Evolutionary conservation across 2,329 filamentous ascomycete species (phyloP).

Genomic region (Pezicula neosporulosa): DNA sequence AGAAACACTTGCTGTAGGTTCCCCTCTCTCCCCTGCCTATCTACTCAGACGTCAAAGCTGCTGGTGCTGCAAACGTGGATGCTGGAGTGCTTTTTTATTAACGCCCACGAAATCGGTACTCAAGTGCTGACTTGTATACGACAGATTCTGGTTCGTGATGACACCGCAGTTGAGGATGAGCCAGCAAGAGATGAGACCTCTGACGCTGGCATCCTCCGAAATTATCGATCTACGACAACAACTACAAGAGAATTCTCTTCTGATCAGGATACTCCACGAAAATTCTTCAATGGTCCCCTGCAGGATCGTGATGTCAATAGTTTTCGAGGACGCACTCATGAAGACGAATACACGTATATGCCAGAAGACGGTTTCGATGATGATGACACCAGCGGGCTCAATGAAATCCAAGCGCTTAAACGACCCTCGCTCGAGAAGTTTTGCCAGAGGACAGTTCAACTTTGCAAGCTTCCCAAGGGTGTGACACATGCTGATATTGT

Average conservation of each 20-base stretch:
- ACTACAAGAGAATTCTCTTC: constrained; percentile 15
- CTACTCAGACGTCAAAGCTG: no score
- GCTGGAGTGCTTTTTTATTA: no score
- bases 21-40: background rate
- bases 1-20: constrained; percentile 36
- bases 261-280: constrained; percentile 17
- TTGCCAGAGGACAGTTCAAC: constrained; percentile 53
- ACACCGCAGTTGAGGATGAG: constrained; percentile 12
- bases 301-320: background rate
- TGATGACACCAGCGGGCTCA: constrained; percentile 18
- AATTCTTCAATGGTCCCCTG: constrained; percentile 2
- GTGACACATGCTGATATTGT: constrained; percentile 65
- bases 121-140: constrained; percentile 8
- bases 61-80: no score
- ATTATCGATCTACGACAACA: constrained; percentile 3
- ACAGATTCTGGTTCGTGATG: constrained; percentile 24
- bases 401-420: constrained; percentile 13
- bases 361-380: constrained; percentile 12
- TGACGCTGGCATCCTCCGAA: constrained; percentile 12
- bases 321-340: constrained; percentile 14
- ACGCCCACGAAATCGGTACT: background rate
- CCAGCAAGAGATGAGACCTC: constrained; percentile 11
- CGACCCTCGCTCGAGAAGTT: constrained; percentile 23
- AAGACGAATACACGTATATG: constrained; percentile 17
- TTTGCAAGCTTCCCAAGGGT: constrained; percentile 58